Evolutionary conservation across 116 monocot genomes (phyloP).

Genomic region (Trichopus zeylanicus): DNA sequence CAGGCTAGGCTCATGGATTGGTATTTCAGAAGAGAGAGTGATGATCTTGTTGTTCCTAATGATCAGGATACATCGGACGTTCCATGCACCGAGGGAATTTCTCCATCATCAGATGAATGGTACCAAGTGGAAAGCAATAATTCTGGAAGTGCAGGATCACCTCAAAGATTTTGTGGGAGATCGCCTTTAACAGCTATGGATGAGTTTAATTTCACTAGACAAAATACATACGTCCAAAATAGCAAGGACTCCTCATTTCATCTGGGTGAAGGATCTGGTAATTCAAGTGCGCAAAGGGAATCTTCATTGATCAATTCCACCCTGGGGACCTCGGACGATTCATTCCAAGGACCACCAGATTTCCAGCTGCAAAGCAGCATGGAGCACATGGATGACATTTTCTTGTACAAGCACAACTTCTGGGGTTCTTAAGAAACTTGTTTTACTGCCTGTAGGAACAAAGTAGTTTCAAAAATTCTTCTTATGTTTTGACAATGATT

Average conservation of each 20-base stretch:
- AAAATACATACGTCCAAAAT: constrained; percentile 5
- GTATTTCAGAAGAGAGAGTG: constrained; percentile 6
- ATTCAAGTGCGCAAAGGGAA: constrained; percentile 7
- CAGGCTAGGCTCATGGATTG: constrained; percentile 30
- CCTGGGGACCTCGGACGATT: constrained; percentile 9
- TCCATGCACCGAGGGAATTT: neutral
- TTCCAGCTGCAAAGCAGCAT: constrained; percentile 13
- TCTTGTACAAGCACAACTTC: constrained; percentile 31
- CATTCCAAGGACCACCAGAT: constrained; percentile 12
- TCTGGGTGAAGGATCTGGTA: constrained; percentile 8
- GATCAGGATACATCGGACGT: constrained; percentile 6
- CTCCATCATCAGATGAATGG: constrained; percentile 13
- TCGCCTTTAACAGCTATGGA: neutral
- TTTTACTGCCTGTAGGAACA: constrained; percentile 17
- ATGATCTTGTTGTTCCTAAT: constrained; percentile 8
- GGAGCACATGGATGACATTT: constrained; percentile 29
- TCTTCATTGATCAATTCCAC: neutral
- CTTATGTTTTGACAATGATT: neutral
- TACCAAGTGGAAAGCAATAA: constrained; percentile 5
- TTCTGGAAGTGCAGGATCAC: neutral
- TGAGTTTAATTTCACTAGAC: constrained; percentile 6
- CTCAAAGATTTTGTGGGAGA: neutral
- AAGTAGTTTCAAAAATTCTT: constrained; percentile 8
- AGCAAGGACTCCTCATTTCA: neutral
- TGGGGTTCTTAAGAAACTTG: constrained; percentile 16